Base-by-base conservation (phyloP, 2,329 filamentous ascomycete species). In the Pyrenophora graminea region DNA sequence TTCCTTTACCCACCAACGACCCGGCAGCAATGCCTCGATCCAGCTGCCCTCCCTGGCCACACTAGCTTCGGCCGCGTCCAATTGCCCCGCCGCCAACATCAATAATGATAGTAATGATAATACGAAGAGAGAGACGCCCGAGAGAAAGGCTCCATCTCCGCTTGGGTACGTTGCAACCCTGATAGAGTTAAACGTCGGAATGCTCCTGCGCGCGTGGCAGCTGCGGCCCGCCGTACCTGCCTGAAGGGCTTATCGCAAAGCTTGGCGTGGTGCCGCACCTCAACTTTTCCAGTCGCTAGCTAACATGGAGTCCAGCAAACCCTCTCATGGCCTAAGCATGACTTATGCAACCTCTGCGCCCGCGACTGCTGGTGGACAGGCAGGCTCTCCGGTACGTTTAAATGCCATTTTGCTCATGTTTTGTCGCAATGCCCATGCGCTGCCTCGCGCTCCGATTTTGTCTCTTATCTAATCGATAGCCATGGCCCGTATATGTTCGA, bases 321-420 rank as follows among this genome's bases (percentile, higher is more conserved):
- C 67, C 58, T 68, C 69, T 55, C 77, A 79, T 79, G 77, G 75
- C 64, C 74, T 76, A 73, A 81, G 74, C 71, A 82, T 85, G 78
- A 83, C 79, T 61, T 85, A 83, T 70, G 79, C 82, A 63, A 85
- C 83, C 58, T 83, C 84, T 59, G 85, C 85, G 39, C 84, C 85
- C 40, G 84, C 85, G 34, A 87, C 85, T 34, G 82, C 84, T 55
- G 85, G 83, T 59, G 85, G 85, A 45, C 83, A 85, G 69, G 82
- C 81, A 57, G 80, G 79, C 63, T 79, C 79, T 59, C 81, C 81
- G 69, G 81, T 85, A 79, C 77, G 81, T 79, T 59, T 32, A 8
- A 36, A 48, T 43, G 34, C 32, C 48, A 31, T 43, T 34, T 51
- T 39, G 34, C 44, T 55, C 48, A 50, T 51, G 54, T 61, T 70